A percentile compares a stretch with the other conserved stretches of the same genome.
Evolutionary conservation across 257 asterid genomes (phyloP).

Genomic region (Solanum chmielewskii): DNA sequence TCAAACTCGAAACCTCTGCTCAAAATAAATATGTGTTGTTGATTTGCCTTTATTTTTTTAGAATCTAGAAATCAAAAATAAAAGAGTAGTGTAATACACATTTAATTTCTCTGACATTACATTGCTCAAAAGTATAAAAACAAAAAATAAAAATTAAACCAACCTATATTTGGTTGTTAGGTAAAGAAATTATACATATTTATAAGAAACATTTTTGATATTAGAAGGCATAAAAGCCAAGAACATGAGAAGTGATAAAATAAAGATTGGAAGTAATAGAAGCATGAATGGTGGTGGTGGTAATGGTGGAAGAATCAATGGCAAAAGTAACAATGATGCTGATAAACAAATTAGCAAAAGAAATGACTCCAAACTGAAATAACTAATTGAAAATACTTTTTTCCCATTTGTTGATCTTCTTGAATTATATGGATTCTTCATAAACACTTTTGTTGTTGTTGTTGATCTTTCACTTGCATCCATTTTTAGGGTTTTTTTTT

Average conservation of each 20-base stretch:
- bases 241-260: slow-evolving; percentile 39
- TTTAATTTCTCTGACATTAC: neutral
- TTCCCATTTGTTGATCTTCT: slow-evolving; percentile 6
- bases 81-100: neutral
- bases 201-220: neutral
- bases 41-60: neutral
- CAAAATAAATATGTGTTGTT: neutral
- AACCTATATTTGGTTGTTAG: neutral
- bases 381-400: slow-evolving; percentile 14
- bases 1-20: neutral
- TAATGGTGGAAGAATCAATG: slow-evolving; percentile 58
- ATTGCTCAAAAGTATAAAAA: neutral
- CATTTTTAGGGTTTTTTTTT: neutral
- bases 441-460: neutral
- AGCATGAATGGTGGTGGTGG: slow-evolving; percentile 78
- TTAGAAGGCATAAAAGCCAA: slow-evolving; percentile 62
- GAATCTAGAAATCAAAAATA: neutral
- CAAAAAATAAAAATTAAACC: neutral
- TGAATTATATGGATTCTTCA: neutral
- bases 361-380: slow-evolving; percentile 43
- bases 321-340: slow-evolving; percentile 50
- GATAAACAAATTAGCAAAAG: slow-evolving; percentile 45
- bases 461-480: neutral
- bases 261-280: slow-evolving; percentile 49
- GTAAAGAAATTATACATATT: neutral